Conservation (phyloP, 805 yeast species). For the Schizosaccharomyces japonicus region DNA sequence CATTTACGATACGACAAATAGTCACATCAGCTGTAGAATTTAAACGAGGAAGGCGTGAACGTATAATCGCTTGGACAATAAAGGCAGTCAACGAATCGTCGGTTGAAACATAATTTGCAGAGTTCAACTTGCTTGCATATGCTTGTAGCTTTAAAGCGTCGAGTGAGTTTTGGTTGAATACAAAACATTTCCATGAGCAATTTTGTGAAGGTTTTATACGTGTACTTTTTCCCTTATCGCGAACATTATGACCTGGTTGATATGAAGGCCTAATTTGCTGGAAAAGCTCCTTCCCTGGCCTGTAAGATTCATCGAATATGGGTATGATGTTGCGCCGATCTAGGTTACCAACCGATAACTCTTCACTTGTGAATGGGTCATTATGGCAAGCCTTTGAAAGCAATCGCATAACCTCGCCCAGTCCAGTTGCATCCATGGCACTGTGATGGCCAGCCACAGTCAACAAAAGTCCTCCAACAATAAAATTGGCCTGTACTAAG, state of each 20-base stretch:
- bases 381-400: background rate
- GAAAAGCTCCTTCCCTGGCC: no score
- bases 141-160: background rate
- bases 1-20: background rate
- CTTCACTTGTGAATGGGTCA: background rate
- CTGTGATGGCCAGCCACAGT: conserved; percentile 4
- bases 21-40: background rate
- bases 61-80: background rate
- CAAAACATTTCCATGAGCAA: background rate
- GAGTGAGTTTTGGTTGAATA: background rate
- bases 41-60: background rate
- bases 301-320: background rate
- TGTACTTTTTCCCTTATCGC: no score
- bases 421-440: conserved; percentile 6
- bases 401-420: background rate
- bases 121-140: background rate
- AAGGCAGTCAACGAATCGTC: background rate
- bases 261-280: no score
- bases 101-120: background rate
- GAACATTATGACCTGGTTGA: no score
- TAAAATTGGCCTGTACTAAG: conserved; percentile 3
- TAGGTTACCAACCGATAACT: no score
- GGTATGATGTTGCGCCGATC: background rate
- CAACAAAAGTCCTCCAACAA: conserved; percentile 4
- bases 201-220: background rate